phyloP scores from a whole-genome alignment of 768 basidiomycete genomes.

The Lactarius sanguifluus region DNA sequence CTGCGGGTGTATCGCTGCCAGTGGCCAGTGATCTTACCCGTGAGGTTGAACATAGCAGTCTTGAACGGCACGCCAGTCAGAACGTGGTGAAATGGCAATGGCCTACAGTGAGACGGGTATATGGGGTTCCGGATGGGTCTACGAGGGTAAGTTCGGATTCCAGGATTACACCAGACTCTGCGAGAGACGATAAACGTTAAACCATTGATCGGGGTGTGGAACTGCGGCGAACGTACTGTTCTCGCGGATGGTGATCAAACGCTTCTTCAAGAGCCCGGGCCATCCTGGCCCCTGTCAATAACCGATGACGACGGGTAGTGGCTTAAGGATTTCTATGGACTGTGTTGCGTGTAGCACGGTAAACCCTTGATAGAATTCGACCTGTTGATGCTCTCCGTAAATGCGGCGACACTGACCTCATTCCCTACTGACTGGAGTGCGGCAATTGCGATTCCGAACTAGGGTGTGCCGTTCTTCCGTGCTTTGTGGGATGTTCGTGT shows the following conservation, averaged over 20 bases:
- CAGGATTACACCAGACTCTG: conserved; percentile 75
- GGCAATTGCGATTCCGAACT: background rate
- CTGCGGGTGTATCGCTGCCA: conserved; percentile 44
- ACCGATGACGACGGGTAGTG: no score
- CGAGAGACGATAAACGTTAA: no score
- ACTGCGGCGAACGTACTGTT: conserved; percentile 35
- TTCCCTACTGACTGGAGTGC: no score
- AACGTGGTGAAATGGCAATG: background rate
- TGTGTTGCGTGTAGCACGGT: conserved; percentile 72
- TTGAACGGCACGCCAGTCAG: background rate
- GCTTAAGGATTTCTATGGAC: conserved; percentile 74
- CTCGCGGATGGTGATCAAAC: no score
- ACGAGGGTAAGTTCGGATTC: conserved; percentile 62
- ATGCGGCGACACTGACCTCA: conserved; percentile 68
- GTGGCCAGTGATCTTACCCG: conserved; percentile 42
- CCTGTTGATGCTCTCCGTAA: conserved; percentile 48
- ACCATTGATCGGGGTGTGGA: no score
- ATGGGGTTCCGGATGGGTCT: conserved; percentile 49
- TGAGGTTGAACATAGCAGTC: conserved; percentile 40
- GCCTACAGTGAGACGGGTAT: conserved; percentile 44
- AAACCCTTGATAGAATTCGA: conserved; percentile 56
- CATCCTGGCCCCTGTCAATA: no score
- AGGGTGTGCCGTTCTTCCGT: background rate
- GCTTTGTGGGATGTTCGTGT: background rate
- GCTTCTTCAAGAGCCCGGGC: conserved; percentile 46